These are phyloP conservation scores for Fomitiporia mediterranea DNA, from an alignment of 1,284 basidiomycete genomes.

Conservation along the genomic window DNA sequence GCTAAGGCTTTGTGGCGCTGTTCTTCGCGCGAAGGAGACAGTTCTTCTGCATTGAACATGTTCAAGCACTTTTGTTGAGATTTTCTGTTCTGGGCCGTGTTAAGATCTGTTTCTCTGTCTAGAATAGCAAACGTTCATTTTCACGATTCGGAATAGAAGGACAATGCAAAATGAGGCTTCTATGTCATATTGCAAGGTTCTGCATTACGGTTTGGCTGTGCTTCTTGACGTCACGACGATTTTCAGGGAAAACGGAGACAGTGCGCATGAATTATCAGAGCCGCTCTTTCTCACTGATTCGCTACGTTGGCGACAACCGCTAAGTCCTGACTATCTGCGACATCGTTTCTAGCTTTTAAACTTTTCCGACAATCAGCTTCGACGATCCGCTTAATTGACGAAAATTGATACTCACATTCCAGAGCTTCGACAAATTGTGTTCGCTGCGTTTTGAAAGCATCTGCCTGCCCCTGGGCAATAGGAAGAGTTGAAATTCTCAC, in stretches of 20 bases:
- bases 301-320: not conserved
- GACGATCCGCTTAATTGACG: not conserved
- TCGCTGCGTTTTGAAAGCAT: too few relatives aligned
- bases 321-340: slow-evolving; percentile 7
- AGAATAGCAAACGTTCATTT: too few relatives aligned
- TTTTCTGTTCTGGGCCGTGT: too few relatives aligned
- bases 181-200: not conserved
- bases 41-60: too few relatives aligned
- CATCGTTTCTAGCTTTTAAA: slow-evolving; percentile 6
- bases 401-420: not conserved
- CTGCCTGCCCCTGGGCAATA: too few relatives aligned
- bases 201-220: not conserved
- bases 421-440: not conserved
- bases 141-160: too few relatives aligned
- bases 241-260: slow-evolving; percentile 20
- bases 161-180: too few relatives aligned
- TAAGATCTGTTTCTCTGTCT: too few relatives aligned
- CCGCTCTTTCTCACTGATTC: not conserved
- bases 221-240: slow-evolving; percentile 12
- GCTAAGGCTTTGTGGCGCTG: too few relatives aligned
- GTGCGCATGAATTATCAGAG: slow-evolving; percentile 10
- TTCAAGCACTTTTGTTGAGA: too few relatives aligned
- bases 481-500: too few relatives aligned
- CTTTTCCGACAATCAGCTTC: not conserved
- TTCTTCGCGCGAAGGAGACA: too few relatives aligned